Conservation (phyloP, 2,329 filamentous ascomycete genomes). For the Penicillium frequentans region DNA sequence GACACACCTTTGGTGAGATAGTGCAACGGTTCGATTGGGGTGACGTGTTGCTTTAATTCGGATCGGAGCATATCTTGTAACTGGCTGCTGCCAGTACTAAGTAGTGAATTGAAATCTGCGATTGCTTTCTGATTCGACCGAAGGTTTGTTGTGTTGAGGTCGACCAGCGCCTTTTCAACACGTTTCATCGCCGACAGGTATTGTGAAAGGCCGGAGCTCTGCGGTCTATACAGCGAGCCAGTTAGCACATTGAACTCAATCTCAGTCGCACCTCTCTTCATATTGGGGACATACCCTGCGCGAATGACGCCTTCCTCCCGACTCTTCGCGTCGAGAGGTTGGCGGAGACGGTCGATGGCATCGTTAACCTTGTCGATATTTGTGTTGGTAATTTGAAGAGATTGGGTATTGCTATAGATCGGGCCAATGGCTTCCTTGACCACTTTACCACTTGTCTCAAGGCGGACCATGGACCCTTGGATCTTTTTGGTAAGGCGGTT, state of each 20-base stretch:
- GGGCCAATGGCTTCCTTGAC: slow-evolving; percentile 91
- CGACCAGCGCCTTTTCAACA: slow-evolving; percentile 76
- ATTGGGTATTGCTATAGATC: slow-evolving; percentile 87
- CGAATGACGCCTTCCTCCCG: slow-evolving; percentile 90
- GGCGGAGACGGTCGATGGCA: slow-evolving; percentile 83
- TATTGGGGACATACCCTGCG: slow-evolving; percentile 57
- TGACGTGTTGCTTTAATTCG: slow-evolving; percentile 74
- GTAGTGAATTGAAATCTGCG: slow-evolving; percentile 71
- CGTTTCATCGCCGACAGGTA: slow-evolving; percentile 90
- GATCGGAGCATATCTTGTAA: slow-evolving; percentile 82
- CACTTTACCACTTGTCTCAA: slow-evolving; percentile 85
- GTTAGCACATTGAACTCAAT: background rate
- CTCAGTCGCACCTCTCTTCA: background rate
- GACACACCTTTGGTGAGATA: slow-evolving; percentile 80
- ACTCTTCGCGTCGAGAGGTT: slow-evolving; percentile 89
- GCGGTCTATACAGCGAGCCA: slow-evolving; percentile 54
- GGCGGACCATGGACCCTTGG: slow-evolving; percentile 76
- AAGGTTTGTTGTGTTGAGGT: slow-evolving; percentile 87
- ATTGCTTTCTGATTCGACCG: slow-evolving; percentile 89
- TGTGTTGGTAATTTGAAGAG: slow-evolving; percentile 79
- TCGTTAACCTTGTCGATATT: slow-evolving; percentile 86
- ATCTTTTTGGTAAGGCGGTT: slow-evolving; percentile 94
- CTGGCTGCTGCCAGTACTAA: slow-evolving; percentile 77
- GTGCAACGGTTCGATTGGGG: slow-evolving; percentile 82
- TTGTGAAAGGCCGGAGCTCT: slow-evolving; percentile 75